Conservation (phyloP, 306 rosid genomes). For the Calophaca sinica region DNA sequence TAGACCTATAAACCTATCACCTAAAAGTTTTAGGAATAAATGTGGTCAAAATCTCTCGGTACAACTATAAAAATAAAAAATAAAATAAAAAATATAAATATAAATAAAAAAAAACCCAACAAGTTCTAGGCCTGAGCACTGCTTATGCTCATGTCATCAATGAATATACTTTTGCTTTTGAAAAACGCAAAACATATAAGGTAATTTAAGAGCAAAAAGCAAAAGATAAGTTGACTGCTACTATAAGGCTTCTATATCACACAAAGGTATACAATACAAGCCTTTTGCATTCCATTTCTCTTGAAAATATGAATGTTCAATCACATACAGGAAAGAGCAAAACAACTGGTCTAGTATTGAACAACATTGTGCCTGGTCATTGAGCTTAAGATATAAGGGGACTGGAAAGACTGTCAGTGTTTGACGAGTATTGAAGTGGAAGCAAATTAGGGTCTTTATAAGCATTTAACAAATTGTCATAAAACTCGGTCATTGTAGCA, state of each 20-base stretch:
- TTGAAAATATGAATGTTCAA: conserved; percentile 45
- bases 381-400: conserved; percentile 65
- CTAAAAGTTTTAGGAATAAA: too few species aligned
- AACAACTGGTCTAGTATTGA: conserved; percentile 11
- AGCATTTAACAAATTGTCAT: conserved; percentile 57
- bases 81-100: too few species aligned
- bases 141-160: too few species aligned
- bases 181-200: too few species aligned
- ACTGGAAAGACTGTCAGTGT: conserved; percentile 52
- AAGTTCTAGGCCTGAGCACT: too few species aligned
- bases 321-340: too few species aligned
- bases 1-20: too few species aligned
- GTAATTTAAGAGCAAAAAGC: not conserved
- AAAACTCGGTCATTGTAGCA: conserved; percentile 65
- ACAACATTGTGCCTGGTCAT: conserved; percentile 42
- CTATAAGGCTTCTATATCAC: not conserved
- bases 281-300: conserved; percentile 17
- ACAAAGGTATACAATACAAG: not conserved
- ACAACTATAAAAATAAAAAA: too few species aligned
- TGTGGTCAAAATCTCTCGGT: too few species aligned
- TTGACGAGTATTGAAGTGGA: conserved; percentile 62
- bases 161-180: too few species aligned
- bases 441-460: conserved; percentile 82
- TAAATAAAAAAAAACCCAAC: too few species aligned
- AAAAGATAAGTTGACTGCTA: not conserved